Evolutionary conservation across 352 stramenopile genomes (phyloP).

Genomic region (Lagenidium sp.): DNA sequence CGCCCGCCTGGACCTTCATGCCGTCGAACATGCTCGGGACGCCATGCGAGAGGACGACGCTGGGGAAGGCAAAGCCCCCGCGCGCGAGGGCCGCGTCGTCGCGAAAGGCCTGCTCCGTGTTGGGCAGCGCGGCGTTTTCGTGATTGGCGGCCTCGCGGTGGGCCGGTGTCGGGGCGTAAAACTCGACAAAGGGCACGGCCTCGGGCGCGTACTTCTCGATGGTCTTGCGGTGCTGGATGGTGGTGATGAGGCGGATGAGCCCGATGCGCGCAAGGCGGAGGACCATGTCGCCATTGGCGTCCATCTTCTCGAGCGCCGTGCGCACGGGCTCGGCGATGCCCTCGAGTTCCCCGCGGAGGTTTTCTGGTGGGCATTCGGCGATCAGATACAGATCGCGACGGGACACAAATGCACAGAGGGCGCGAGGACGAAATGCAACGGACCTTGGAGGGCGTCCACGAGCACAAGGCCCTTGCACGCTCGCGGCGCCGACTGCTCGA

Average conservation of each 20-base stretch:
- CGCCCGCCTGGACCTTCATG: background rate
- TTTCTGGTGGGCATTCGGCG: constrained; percentile 32
- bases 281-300: constrained; percentile 52
- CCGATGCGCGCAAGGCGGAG: constrained; percentile 39
- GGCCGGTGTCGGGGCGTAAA: constrained; percentile 51
- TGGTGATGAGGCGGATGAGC: constrained; percentile 59
- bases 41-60: constrained; percentile 61
- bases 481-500: constrained; percentile 14
- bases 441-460: constrained; percentile 57
- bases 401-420: no score
- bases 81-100: constrained; percentile 16
- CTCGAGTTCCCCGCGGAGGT: constrained; percentile 47
- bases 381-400: no score
- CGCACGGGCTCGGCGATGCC: constrained; percentile 48
- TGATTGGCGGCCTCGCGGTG: constrained; percentile 43
- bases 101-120: constrained; percentile 54
- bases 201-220: constrained; percentile 38
- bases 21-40: constrained; percentile 52
- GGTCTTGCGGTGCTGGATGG: constrained; percentile 50
- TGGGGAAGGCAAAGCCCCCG: constrained; percentile 37
- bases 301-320: constrained; percentile 42
- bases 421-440: no score
- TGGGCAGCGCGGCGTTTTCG: constrained; percentile 46
- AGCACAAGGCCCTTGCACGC: constrained; percentile 61
- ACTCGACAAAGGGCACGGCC: constrained; percentile 48